Base-by-base conservation (phyloP, 2,329 filamentous ascomycete species). In the Ceratocystis colombiana region DNA sequence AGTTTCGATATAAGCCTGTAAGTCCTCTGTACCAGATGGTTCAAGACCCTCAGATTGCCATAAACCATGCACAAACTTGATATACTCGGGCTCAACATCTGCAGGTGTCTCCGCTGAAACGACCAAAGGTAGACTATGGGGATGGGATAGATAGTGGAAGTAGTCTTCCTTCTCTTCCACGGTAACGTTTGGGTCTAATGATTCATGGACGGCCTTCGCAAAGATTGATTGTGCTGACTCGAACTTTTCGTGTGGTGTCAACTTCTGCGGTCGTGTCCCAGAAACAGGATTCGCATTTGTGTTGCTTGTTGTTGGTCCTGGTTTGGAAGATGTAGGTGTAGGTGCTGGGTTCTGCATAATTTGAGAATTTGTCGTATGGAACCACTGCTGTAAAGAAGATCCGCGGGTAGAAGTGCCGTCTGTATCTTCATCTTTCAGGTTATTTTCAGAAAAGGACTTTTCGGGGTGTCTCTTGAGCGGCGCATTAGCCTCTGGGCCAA, bases 161-260 rank as follows among this genome's bases (percentile, higher is more conserved):
- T 99, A 99, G 73, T 97, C 94, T 61, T 88, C 86, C 28, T 86
- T 84, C 77, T 97, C 93, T 48, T 84, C 82, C 6, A 81, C 76
- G 6, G 84, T 88, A 46, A 99, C 89, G 0, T 85, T 86, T 1
- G 94, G 94, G 70, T 96, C 88, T 57, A 97, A 81, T 4, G 90
- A 94, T 73, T 92, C 88, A 64, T 87, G 82, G 57, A 96, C 88
- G 62, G 96, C 87, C 72, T 95, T 88, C 20, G 88, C 88, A 61
- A 96, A 88, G 0, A 90, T 95, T 87, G 89, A 92, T 73, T 96
- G 90, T 15, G 90, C 88, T 66, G 88, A 88, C 46, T 88, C 88
- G 33, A 86, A 84, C 76, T 95, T 95, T 71, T 95, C 88, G 28
- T 68, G 25, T 6, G 63, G 57, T 33, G 62, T 62, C 10, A 65